Base-by-base conservation (phyloP, 2,329 filamentous ascomycete genomes). In the Aspergillus neotritici region DNA sequence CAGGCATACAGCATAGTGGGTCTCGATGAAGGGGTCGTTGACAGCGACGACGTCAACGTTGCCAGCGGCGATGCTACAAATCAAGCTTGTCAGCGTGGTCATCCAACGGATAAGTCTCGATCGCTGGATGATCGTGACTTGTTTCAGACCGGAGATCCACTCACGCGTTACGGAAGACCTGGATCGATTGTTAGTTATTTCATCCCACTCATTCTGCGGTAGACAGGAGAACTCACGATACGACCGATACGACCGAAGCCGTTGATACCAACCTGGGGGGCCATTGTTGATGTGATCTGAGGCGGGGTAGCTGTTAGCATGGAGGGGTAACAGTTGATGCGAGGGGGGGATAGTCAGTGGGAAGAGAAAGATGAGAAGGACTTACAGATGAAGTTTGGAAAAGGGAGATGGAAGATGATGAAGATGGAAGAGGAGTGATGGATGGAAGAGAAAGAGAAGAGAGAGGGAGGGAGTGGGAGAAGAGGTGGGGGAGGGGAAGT, bases 11-110 rank as follows among this genome's bases (percentile, higher is more conserved):
- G 93, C 93, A 76, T 97, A 97, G 73, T 90, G 77, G 65, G 87
- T 82, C 76, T 96, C 90, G 76, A 98, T 97, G 85, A 98, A 97
- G 63, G 93, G 93, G 73, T 97, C 93, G 81, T 98, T 97, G 77
- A 96, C 88, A 63, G 93, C 91, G 65, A 96, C 88, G 64, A 98
- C 79, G 65, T 95, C 80, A 68, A 97, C 86, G 49, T 94, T 86
- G 64, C 79, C 74, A 76, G 91, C 86, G 82, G 94, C 85, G 69
- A 94, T 71, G 65, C 81, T 84, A 62, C 40, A 40, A 32, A 41
- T 40, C 10, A 7, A 37, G 31, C 17, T 41, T 9, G 32, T 29
- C 17, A 21, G 17, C 25, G 34, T 21, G 33, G 31, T 40, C 4
- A 33, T 14, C 13, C 38, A 10, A 32, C 8, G 12, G 21, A 15